Evolutionary conservation across 2,329 filamentous ascomycete species (phyloP), one percentile per base, ranked within the genome.

Genomic region (Xylaria sp.): DNA sequence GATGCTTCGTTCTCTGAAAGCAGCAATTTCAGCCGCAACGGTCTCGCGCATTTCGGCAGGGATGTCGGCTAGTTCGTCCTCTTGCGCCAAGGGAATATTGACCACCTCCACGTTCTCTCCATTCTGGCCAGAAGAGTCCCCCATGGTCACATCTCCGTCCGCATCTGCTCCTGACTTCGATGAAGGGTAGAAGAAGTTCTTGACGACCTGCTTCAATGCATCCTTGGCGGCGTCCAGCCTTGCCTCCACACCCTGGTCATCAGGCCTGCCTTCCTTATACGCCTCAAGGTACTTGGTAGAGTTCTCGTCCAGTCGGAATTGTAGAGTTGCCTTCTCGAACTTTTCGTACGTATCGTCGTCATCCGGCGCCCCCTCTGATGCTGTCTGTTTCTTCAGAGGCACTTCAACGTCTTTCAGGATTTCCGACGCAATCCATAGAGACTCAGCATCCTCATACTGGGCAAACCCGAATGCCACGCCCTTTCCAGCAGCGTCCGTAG

Each of bases 1-100:
- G 55, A 87, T 96, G 63, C 93, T 97, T 18, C 93, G 84, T 62
- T 99, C 94, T 61, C 94, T 84, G 77, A 99, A 99, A 0, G 92
- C 90, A 0, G 91, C 87, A 66, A 99, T 99, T 71, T 99, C 95
- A 52, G 88, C 88, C 0, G 94, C 91, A 16, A 99, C 94, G 0
- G 91, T 92, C 69, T 96, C 94, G 20, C 94, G 87, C 91, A 96
- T 95, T 69, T 97, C 94, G 1, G 91, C 88, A 0, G 94, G 94
- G 44, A 99, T 97, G 66, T 99, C 94, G 18, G 92, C 88, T 24
- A 99, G 79, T 68, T 99, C 94, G 67, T 99, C 95, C 59, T 99
- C 94, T 48, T 89, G 84, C 1, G 88, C 86, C 26, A 96, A 81
- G 3, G 92, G 88, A 54, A 97, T 96, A 53, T 92, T 96, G 60